Evolutionary conservation across 805 yeast genomes (phyloP).

Genomic region (Zygosaccharomyces rouxii): DNA sequence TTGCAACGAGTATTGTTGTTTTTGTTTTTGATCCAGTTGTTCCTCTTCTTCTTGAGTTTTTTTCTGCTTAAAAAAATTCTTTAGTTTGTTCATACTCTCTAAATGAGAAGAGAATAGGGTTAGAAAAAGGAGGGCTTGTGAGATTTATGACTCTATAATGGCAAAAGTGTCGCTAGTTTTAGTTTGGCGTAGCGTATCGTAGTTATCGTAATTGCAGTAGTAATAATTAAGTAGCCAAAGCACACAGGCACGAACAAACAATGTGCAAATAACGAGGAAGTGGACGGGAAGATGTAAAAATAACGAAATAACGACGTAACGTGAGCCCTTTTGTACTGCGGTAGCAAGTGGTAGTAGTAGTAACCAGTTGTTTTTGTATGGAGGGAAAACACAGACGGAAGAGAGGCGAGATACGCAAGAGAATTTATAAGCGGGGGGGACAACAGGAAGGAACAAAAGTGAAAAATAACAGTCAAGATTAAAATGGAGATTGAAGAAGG

Average conservation of each 20-base stretch:
- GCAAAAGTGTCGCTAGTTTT: too few species aligned
- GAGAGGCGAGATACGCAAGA: not conserved
- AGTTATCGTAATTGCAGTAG: too few species aligned
- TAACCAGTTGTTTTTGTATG: too few species aligned
- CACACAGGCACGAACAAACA: too few species aligned
- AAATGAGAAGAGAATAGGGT: not conserved
- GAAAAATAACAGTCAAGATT: not conserved
- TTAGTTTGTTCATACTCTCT: conserved; percentile 13
- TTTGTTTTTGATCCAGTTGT: not conserved
- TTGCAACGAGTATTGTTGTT: not conserved
- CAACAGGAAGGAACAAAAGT: not conserved
- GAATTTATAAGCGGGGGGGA: not conserved
- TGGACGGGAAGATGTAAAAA: too few species aligned
- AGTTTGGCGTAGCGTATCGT: too few species aligned
- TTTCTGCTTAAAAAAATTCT: conserved; percentile 19
- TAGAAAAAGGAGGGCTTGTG: not conserved
- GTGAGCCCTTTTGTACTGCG: too few species aligned
- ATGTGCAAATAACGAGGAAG: too few species aligned
- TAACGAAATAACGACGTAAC: too few species aligned
- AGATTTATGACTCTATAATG: not conserved
- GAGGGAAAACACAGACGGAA: too few species aligned
- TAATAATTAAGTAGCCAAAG: too few species aligned
- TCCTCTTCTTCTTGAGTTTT: conserved; percentile 11
- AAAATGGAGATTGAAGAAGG: not conserved
- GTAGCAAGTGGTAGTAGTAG: too few species aligned